phyloP scores from a whole-genome alignment of 2,329 filamentous ascomycete genomes.

The Cercospora citrullina region DNA sequence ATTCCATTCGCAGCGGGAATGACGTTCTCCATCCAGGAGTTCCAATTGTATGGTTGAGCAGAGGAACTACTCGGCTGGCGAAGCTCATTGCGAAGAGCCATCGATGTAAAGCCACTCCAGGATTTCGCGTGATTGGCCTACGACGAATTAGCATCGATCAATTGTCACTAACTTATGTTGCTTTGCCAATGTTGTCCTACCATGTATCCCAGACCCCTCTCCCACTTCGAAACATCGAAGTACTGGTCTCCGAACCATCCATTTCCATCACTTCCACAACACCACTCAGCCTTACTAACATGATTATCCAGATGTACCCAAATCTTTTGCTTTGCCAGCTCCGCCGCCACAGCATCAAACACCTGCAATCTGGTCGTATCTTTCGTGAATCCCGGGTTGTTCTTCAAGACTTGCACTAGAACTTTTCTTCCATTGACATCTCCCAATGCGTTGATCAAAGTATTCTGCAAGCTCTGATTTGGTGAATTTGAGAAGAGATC shows the following conservation, averaged over 20 bases:
- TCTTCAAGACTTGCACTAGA: slow-evolving; percentile 55
- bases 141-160: background rate
- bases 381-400: slow-evolving; percentile 58
- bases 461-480: slow-evolving; percentile 24
- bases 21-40: slow-evolving; percentile 48
- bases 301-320: slow-evolving; percentile 65
- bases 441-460: slow-evolving; percentile 45
- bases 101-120: slow-evolving; percentile 53
- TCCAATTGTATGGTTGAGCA: slow-evolving; percentile 38
- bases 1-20: slow-evolving; percentile 54
- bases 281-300: slow-evolving; percentile 59
- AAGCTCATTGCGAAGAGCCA: slow-evolving; percentile 57
- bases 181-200: slow-evolving; percentile 35
- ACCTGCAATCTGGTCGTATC: slow-evolving; percentile 50
- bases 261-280: slow-evolving; percentile 53
- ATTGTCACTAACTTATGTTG: background rate
- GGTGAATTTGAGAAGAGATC: slow-evolving; percentile 27
- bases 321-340: slow-evolving; percentile 54
- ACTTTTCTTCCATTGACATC: slow-evolving; percentile 55
- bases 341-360: slow-evolving; percentile 55
- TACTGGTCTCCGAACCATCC: slow-evolving; percentile 56
- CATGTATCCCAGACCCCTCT: slow-evolving; percentile 61
- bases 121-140: slow-evolving; percentile 43
- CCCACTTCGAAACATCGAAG: slow-evolving; percentile 61
- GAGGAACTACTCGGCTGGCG: slow-evolving; percentile 41